Conservation (phyloP, 768 basidiomycete species). For the Psilocybe tampanensis region DNA sequence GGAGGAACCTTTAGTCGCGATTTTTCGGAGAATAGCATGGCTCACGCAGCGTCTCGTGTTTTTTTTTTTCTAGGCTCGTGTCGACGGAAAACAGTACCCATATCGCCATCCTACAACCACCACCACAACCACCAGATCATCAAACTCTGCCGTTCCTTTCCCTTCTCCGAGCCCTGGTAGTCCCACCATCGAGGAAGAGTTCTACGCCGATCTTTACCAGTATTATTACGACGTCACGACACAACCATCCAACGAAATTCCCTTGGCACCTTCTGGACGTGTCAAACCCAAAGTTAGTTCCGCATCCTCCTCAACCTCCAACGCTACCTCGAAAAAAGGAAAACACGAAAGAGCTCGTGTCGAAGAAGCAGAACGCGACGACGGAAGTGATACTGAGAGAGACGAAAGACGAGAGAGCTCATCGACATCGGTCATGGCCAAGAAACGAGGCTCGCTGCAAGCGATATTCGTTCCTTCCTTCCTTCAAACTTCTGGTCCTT, state of each 20-base stretch:
- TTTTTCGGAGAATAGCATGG: background rate
- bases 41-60: slow-evolving; percentile 22
- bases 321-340: background rate
- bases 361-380: background rate
- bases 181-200: slow-evolving; percentile 7
- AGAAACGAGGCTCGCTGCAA: slow-evolving; percentile 56
- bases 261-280: background rate
- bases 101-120: background rate
- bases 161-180: background rate
- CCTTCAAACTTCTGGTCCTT: slow-evolving; percentile 33
- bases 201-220: slow-evolving; percentile 19
- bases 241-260: background rate
- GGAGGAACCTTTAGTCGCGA: background rate
- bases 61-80: slow-evolving; percentile 17
- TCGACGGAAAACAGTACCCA: slow-evolving; percentile 13
- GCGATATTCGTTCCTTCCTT: slow-evolving; percentile 53
- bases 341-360: background rate
- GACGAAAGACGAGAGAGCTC: slow-evolving; percentile 2
- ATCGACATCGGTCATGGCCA: slow-evolving; percentile 35
- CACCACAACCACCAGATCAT: background rate
- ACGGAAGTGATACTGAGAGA: background rate
- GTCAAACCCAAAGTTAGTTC: background rate
- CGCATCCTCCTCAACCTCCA: background rate
- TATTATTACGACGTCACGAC: slow-evolving; percentile 16
- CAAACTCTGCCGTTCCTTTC: background rate